These are phyloP conservation scores for Pichia eremophila DNA, from an alignment of 805 yeast species.

Conservation along the genomic window DNA sequence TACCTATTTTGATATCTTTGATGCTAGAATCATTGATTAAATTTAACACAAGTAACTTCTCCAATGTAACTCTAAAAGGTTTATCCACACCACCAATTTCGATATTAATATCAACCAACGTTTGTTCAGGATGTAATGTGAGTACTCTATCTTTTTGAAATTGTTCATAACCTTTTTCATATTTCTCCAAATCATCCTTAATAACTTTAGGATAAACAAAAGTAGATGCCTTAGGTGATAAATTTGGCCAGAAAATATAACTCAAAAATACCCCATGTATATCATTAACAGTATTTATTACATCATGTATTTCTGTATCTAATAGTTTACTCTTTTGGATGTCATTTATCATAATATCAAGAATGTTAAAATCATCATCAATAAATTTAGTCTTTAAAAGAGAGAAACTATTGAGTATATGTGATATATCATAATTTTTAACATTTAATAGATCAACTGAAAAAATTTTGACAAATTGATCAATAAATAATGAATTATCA, in stretches of 20 bases:
- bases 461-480: constrained; percentile 54
- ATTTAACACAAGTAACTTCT: constrained; percentile 50
- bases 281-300: constrained; percentile 19
- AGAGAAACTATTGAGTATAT: constrained; percentile 35
- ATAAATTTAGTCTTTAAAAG: constrained; percentile 43
- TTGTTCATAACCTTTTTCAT: constrained; percentile 30
- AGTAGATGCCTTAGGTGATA: constrained; percentile 25
- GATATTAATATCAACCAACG: constrained; percentile 53
- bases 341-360: constrained; percentile 82
- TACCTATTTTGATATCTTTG: constrained; percentile 19
- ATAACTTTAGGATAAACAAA: constrained; percentile 43
- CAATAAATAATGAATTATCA: constrained; percentile 53
- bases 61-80: constrained; percentile 50
- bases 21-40: constrained; percentile 16
- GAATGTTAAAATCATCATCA: constrained; percentile 52
- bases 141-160: constrained; percentile 52
- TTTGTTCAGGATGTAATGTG: constrained; percentile 47
- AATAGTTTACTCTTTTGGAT: constrained; percentile 45
- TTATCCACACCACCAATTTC: constrained; percentile 35
- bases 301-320: constrained; percentile 21
- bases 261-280: constrained; percentile 61
- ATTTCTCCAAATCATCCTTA: constrained; percentile 32
- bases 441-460: constrained; percentile 45
- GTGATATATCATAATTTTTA: constrained; percentile 31
- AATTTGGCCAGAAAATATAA: constrained; percentile 70